A percentile compares a stretch with the other conserved stretches of the same genome.
phyloP scores from a whole-genome alignment of 2,329 filamentous ascomycete genomes.

The Aspergillus glaucus region DNA sequence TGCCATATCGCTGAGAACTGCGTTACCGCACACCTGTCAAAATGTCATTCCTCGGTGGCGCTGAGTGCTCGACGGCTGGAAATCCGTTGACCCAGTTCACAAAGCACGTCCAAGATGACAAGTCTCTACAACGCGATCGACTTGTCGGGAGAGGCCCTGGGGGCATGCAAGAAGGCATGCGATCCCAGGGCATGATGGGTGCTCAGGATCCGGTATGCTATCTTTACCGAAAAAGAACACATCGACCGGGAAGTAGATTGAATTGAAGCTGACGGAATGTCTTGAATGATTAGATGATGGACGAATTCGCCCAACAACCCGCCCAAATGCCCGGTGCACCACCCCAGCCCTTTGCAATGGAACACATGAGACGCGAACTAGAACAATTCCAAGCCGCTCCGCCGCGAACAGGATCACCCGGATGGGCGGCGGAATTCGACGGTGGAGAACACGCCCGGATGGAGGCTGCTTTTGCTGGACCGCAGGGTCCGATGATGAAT shows the following conservation, averaged over 20 bases:
- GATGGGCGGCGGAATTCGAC: constrained; percentile 61
- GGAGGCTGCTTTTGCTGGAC: constrained; percentile 63
- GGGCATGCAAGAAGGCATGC: constrained; percentile 68
- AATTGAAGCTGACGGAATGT: constrained; percentile 12
- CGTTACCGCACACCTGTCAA: constrained; percentile 12
- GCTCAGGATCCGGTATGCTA: constrained; percentile 63
- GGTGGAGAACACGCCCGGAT: constrained; percentile 59
- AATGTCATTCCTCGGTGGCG: constrained; percentile 95
- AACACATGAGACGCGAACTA: constrained; percentile 59
- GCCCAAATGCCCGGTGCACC: constrained; percentile 53
- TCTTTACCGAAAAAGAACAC: neutral
- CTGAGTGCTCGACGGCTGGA: constrained; percentile 91
- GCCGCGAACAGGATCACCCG: constrained; percentile 49
- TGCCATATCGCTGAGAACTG: constrained; percentile 1
- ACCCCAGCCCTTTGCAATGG: constrained; percentile 57
- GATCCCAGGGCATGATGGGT: constrained; percentile 61
- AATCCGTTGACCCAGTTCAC: constrained; percentile 97
- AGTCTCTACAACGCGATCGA: constrained; percentile 85
- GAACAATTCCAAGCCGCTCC: constrained; percentile 46
- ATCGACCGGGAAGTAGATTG: constrained; percentile 1
- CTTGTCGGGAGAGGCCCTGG: constrained; percentile 69
- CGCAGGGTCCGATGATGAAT: constrained; percentile 37
- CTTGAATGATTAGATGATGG: constrained; percentile 66
- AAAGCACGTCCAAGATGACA: constrained; percentile 95
- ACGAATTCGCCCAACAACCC: constrained; percentile 80